These are phyloP conservation scores for Luzula sylvatica DNA, from an alignment of 176 grass and related monocot genomes.

Conservation along the genomic window DNA sequence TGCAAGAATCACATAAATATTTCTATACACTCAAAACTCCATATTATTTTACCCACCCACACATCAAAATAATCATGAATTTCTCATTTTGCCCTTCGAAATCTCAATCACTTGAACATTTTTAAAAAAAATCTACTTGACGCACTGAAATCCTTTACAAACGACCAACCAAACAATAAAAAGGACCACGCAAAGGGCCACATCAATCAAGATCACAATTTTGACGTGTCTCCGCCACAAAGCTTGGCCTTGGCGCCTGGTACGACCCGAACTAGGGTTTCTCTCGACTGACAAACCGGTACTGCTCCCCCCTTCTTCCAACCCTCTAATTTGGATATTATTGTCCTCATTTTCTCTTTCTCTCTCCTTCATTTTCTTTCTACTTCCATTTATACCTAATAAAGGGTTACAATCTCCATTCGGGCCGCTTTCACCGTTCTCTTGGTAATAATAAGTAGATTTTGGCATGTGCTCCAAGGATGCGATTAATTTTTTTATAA, in stretches of 20 bases:
- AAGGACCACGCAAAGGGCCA: constrained; percentile 49
- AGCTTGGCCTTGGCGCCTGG: constrained; percentile 23
- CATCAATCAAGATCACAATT: constrained; percentile 43
- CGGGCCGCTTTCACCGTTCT: constrained; percentile 13
- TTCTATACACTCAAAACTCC: constrained; percentile 11
- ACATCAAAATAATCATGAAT: too few relatives aligned
- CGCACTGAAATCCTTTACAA: constrained; percentile 71
- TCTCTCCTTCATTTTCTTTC: constrained; percentile 55
- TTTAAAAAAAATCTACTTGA: constrained; percentile 24
- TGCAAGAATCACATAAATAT: constrained; percentile 17
- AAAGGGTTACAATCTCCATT: constrained; percentile 37
- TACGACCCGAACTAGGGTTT: constrained; percentile 36
- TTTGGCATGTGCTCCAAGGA: constrained; percentile 83
- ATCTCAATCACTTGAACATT: background rate
- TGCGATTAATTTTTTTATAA: constrained; percentile 55
- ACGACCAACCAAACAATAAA: constrained; percentile 64
- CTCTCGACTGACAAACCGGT: constrained; percentile 36
- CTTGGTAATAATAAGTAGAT: constrained; percentile 29
- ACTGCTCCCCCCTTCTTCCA: constrained; percentile 21
- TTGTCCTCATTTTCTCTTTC: constrained; percentile 37
- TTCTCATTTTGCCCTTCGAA: background rate
- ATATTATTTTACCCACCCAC: background rate
- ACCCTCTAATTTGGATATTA: constrained; percentile 19
- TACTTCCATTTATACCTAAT: constrained; percentile 41
- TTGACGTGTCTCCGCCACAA: constrained; percentile 63